A percentile compares a stretch with the other conserved stretches of the same genome.
Conservation (phyloP, 331 rosid species). For the Prunus yedoensis region DNA sequence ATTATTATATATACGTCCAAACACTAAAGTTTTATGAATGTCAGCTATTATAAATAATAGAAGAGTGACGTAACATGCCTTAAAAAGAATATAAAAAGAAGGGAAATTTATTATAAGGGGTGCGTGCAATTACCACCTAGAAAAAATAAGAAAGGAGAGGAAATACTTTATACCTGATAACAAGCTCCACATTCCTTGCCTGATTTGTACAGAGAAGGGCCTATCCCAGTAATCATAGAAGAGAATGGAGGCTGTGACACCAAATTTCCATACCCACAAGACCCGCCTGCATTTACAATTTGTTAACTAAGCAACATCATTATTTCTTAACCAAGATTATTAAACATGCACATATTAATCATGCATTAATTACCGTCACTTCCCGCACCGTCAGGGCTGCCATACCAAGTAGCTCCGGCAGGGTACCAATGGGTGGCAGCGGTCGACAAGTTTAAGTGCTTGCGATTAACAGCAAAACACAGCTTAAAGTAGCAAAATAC, state of each 20-base stretch:
- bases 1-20: too few relatives aligned
- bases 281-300: constrained; percentile 34
- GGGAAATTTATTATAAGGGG: too few relatives aligned
- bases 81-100: too few relatives aligned
- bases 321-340: background rate
- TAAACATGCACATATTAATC: background rate
- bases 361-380: constrained; percentile 32
- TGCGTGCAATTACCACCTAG: too few relatives aligned
- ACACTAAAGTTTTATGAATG: too few relatives aligned
- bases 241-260: constrained; percentile 42
- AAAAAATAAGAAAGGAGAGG: too few relatives aligned
- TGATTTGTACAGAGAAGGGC: constrained; percentile 37
- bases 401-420: constrained; percentile 51
- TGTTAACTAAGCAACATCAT: background rate
- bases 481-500: constrained; percentile 25
- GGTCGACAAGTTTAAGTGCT: constrained; percentile 28
- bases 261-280: constrained; percentile 48
- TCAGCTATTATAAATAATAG: too few relatives aligned
- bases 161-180: constrained; percentile 20
- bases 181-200: constrained; percentile 53
- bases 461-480: constrained; percentile 18
- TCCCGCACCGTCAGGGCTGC: constrained; percentile 38
- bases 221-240: constrained; percentile 37
- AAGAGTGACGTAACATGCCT: too few relatives aligned
- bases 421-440: constrained; percentile 25